phyloP scores from a whole-genome alignment of 2,329 filamentous ascomycete species.

The Pseudogymnoascus sp. region DNA sequence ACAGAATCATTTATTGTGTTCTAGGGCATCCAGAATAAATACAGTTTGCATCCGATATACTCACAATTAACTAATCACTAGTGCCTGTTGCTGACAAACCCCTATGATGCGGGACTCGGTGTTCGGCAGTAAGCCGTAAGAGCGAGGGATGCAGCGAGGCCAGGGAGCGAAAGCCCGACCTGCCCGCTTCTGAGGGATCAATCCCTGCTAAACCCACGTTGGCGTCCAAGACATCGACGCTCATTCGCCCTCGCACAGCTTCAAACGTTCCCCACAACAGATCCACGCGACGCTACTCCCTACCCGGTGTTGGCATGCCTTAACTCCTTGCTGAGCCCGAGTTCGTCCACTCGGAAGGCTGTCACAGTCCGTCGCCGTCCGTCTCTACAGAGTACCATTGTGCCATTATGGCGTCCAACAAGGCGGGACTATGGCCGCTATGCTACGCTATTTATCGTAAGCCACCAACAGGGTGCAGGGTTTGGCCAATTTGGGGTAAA shows the following conservation, averaged over 20 bases:
- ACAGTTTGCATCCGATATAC: no score
- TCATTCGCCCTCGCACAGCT: background rate
- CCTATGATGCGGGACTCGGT: background rate
- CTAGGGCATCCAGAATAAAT: no score
- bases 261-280: background rate
- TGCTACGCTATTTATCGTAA: background rate
- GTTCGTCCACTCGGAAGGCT: background rate
- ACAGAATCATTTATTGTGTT: no score
- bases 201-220: background rate
- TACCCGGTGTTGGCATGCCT: background rate
- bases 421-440: background rate
- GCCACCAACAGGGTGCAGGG: background rate
- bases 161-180: background rate
- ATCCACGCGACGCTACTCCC: background rate
- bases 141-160: background rate
- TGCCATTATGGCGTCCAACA: background rate
- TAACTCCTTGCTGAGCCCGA: constrained; percentile 1
- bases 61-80: no score
- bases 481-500: background rate
- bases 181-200: background rate
- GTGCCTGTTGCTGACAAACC: background rate
- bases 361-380: background rate
- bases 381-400: background rate
- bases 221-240: background rate
- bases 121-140: background rate